Evolutionary conservation across 2,329 filamentous ascomycete genomes (phyloP).

Genomic region (Westerdykella sp.): DNA sequence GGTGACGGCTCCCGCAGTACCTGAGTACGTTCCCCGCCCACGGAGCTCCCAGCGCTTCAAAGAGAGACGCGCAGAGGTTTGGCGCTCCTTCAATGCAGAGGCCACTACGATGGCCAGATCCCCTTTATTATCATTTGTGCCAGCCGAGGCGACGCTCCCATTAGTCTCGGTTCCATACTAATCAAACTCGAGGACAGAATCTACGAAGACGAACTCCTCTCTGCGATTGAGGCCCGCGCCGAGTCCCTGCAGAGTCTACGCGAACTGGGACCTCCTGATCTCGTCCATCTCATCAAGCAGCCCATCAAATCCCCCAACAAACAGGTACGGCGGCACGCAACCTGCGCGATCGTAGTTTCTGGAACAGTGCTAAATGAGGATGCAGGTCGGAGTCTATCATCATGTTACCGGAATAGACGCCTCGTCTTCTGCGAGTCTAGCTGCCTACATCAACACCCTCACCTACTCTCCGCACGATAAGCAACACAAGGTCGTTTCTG

Average conservation of each 20-base stretch:
- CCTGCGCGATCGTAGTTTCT: background rate
- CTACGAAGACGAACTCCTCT: slow-evolving; percentile 86
- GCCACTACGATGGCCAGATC: too few species aligned
- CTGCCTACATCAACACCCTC: slow-evolving; percentile 96
- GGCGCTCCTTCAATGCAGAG: too few species aligned
- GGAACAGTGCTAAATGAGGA: slow-evolving; percentile 2
- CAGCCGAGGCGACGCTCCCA: too few species aligned
- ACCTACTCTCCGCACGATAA: slow-evolving; percentile 84
- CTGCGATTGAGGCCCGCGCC: slow-evolving; percentile 86
- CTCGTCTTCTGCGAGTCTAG: slow-evolving; percentile 92
- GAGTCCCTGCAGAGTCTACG: slow-evolving; percentile 79
- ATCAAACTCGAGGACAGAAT: slow-evolving; percentile 53
- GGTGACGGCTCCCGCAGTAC: slow-evolving; percentile 39
- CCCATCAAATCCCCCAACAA: slow-evolving; percentile 53
- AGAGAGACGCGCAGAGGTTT: background rate
- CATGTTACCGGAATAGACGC: slow-evolving; percentile 97
- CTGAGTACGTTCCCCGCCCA: slow-evolving; percentile 35
- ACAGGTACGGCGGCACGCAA: slow-evolving; percentile 42
- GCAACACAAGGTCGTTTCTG: slow-evolving; percentile 83
- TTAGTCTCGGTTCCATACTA: slow-evolving; percentile 1
- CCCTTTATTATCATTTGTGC: too few species aligned
- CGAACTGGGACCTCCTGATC: slow-evolving; percentile 90
- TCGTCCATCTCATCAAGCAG: slow-evolving; percentile 88
- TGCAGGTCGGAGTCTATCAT: slow-evolving; percentile 84
- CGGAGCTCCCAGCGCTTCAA: slow-evolving; percentile 4